A percentile compares a stretch with the other conserved stretches of the same genome.
Evolutionary conservation across 352 stramenopile genomes (phyloP).

Genomic region (Thalassiosira hispida): DNA sequence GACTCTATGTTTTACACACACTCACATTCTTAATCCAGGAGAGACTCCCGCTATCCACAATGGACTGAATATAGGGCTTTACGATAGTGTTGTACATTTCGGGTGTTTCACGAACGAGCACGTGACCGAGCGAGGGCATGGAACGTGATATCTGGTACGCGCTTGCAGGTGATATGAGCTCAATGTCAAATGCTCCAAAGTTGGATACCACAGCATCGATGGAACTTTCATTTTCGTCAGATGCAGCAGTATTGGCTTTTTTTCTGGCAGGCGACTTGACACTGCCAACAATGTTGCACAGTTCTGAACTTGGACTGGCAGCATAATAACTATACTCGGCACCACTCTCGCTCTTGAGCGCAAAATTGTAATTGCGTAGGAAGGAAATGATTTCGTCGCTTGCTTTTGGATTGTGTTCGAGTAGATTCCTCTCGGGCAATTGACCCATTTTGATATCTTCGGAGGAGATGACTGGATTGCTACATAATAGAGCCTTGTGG

Average conservation of each 20-base stretch:
- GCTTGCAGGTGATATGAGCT: slow-evolving; percentile 60
- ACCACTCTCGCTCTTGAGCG: slow-evolving; percentile 54
- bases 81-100: slow-evolving; percentile 49
- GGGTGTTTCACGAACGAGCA: slow-evolving; percentile 60
- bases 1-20: no score
- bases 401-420: slow-evolving; percentile 29
- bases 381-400: slow-evolving; percentile 56
- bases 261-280: neutral
- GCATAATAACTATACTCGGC: slow-evolving; percentile 66
- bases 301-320: slow-evolving; percentile 28
- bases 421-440: slow-evolving; percentile 41
- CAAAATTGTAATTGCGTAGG: slow-evolving; percentile 44
- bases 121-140: slow-evolving; percentile 42
- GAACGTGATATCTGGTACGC: slow-evolving; percentile 54
- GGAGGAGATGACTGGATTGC: slow-evolving; percentile 44
- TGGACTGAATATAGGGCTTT: slow-evolving; percentile 51
- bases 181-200: slow-evolving; percentile 49
- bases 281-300: neutral
- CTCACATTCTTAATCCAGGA: slow-evolving; percentile 62
- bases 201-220: neutral
- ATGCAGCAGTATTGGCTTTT: neutral
- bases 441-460: slow-evolving; percentile 33
- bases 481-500: slow-evolving; percentile 45
- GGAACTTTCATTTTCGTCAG: neutral
- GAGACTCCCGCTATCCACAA: slow-evolving; percentile 48